These are phyloP conservation scores for Mycena venus DNA, from an alignment of 768 basidiomycete genomes.

Conservation along the genomic window DNA sequence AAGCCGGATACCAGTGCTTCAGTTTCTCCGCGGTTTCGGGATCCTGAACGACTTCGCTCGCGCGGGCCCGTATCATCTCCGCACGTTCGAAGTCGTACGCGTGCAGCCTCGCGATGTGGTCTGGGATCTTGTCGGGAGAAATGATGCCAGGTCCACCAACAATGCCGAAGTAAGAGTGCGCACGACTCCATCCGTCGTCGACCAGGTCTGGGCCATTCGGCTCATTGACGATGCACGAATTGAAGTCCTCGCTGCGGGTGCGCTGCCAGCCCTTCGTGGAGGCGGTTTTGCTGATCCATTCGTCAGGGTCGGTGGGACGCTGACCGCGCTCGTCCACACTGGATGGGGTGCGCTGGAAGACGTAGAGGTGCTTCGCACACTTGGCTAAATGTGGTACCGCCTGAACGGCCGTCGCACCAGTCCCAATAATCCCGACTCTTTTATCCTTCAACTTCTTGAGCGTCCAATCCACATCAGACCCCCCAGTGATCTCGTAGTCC, in stretches of 20 bases:
- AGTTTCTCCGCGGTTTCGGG: constrained; percentile 16
- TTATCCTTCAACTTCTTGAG: constrained; percentile 25
- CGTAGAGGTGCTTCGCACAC: constrained; percentile 29
- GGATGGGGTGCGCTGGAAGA: constrained; percentile 36
- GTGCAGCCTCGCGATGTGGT: constrained; percentile 9
- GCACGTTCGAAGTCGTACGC: constrained; percentile 5
- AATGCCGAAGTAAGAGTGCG: neutral
- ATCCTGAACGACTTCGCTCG: constrained; percentile 24
- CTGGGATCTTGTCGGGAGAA: constrained; percentile 2
- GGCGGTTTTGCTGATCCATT: constrained; percentile 22
- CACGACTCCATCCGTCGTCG: constrained; percentile 11
- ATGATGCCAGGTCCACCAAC: constrained; percentile 14
- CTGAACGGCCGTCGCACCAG: constrained; percentile 35
- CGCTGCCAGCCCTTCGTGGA: constrained; percentile 24
- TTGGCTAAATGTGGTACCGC: constrained; percentile 27
- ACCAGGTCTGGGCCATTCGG: constrained; percentile 14
- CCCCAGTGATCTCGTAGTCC: constrained; percentile 28
- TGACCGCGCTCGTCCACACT: constrained; percentile 30
- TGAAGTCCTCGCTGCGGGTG: constrained; percentile 22
- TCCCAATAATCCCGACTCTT: constrained; percentile 29
- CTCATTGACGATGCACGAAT: neutral
- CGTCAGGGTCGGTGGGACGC: constrained; percentile 17
- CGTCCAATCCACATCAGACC: neutral
- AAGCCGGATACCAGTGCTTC: constrained; percentile 31
- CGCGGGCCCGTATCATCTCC: constrained; percentile 3